Conservation (phyloP, 2,329 filamentous ascomycete species). For the Immersiporthe knoxdaviesiana region DNA sequence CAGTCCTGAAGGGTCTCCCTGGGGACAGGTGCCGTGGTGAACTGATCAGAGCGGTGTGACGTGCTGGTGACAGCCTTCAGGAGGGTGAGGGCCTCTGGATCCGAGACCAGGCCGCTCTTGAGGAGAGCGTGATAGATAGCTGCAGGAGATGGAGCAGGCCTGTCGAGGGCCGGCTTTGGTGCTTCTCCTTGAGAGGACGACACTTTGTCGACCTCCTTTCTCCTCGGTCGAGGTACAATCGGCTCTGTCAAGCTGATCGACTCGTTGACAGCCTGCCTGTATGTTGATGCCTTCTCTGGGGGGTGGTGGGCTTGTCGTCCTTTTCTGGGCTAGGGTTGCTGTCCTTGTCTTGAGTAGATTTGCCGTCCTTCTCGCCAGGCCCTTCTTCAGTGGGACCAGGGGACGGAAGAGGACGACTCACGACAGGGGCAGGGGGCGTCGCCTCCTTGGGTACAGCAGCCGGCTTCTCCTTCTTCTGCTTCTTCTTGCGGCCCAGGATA, state of each 20-base stretch:
- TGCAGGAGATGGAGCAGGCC: constrained; percentile 21
- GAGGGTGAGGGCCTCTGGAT: constrained; percentile 42
- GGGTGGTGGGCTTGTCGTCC: too few relatives aligned
- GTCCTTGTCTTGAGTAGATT: constrained; percentile 20
- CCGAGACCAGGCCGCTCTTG: constrained; percentile 23
- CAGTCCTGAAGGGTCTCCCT: constrained; percentile 42
- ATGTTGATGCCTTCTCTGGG: constrained; percentile 28
- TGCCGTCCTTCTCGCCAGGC: constrained; percentile 24
- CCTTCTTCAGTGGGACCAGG: constrained; percentile 18
- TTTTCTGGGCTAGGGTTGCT: too few relatives aligned
- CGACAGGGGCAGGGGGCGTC: constrained; percentile 11
- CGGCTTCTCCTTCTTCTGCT: constrained; percentile 75
- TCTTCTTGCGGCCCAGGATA: constrained; percentile 80
- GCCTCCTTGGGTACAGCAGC: constrained; percentile 32
- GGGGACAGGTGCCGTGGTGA: constrained; percentile 32
- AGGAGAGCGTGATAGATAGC: constrained; percentile 30
- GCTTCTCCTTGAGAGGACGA: constrained; percentile 17
- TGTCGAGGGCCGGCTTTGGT: constrained; percentile 20
- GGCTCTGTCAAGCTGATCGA: constrained; percentile 29
- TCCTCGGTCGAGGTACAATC: constrained; percentile 21
- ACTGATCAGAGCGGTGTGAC: constrained; percentile 40
- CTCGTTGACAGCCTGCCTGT: constrained; percentile 30
- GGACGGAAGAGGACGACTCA: constrained; percentile 23
- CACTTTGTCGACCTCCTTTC: constrained; percentile 24
- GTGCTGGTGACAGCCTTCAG: constrained; percentile 43